phyloP scores from a whole-genome alignment of 1,139 yeast species.

The Yamadazyma jaroonii region DNA sequence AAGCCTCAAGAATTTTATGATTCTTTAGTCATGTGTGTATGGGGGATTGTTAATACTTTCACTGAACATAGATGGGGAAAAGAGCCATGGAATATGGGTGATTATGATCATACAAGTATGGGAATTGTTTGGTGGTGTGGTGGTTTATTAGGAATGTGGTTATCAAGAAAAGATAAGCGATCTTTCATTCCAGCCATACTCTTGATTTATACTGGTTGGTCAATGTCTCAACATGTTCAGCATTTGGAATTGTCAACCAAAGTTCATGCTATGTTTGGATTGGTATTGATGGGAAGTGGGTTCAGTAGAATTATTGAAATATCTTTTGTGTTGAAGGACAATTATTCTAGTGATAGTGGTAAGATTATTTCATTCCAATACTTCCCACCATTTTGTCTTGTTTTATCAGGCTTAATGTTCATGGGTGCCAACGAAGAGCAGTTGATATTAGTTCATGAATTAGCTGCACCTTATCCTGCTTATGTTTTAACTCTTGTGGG shows the following conservation, averaged over 20 bases:
- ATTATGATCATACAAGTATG: conserved; percentile 92
- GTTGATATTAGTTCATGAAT: conserved; percentile 60
- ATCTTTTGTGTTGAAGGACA: conserved; percentile 61
- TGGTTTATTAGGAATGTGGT: conserved; percentile 77
- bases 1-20: conserved; percentile 85
- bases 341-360: conserved; percentile 44
- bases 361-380: conserved; percentile 72
- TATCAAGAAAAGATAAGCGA: conserved; percentile 58
- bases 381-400: conserved; percentile 74
- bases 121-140: conserved; percentile 97
- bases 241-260: conserved; percentile 71
- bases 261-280: conserved; percentile 84
- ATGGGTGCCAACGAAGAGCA: conserved; percentile 96
- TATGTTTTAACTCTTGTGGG: conserved; percentile 72
- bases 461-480: conserved; percentile 83
- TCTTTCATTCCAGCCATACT: conserved; percentile 79
- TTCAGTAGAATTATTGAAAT: conserved; percentile 72
- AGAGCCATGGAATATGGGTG: conserved; percentile 87
- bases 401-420: conserved; percentile 75
- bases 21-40: conserved; percentile 70
- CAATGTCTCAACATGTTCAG: conserved; percentile 90
- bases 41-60: conserved; percentile 94
- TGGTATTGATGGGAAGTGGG: conserved; percentile 78
- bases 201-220: conserved; percentile 85
- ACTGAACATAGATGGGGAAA: conserved; percentile 95